Evolutionary conservation across 306 rosid genomes (phyloP).

Genomic region (Erythrophleum fordii): DNA sequence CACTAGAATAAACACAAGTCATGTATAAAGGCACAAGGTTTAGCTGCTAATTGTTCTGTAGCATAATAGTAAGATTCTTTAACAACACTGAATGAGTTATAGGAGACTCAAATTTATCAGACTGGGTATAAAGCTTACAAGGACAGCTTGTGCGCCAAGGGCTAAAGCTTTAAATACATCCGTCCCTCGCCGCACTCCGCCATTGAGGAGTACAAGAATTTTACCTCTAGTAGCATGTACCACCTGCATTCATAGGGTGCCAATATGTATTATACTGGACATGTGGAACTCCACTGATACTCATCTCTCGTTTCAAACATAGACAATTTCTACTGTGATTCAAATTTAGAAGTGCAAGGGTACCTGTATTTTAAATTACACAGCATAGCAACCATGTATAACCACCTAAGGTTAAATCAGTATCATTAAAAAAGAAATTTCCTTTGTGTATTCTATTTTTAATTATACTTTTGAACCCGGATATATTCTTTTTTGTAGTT

Average conservation of each 20-base stretch:
- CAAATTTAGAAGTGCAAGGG: too few relatives aligned
- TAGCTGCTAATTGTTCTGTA: background rate
- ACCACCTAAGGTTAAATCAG: background rate
- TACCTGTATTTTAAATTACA: background rate
- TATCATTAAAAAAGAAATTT: background rate
- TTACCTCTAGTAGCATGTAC: constrained; percentile 58
- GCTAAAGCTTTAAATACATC: constrained; percentile 74
- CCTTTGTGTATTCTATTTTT: background rate
- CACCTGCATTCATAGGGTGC: constrained; percentile 42
- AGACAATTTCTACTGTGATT: background rate
- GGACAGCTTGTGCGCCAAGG: constrained; percentile 73
- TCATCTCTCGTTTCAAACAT: background rate
- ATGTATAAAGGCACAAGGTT: background rate
- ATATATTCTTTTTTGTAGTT: background rate
- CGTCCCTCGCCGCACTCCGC: constrained; percentile 72
- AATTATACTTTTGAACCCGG: background rate
- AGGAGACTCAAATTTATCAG: background rate
- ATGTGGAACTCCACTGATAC: background rate
- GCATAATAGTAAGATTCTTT: background rate
- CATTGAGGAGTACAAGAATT: constrained; percentile 64
- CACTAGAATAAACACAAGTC: background rate
- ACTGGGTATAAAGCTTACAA: constrained; percentile 46
- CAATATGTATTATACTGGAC: background rate
- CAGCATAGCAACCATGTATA: background rate
- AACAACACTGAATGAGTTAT: background rate